Conservation (phyloP, 1,284 basidiomycete species). For the Ceratobasidium sp. region DNA sequence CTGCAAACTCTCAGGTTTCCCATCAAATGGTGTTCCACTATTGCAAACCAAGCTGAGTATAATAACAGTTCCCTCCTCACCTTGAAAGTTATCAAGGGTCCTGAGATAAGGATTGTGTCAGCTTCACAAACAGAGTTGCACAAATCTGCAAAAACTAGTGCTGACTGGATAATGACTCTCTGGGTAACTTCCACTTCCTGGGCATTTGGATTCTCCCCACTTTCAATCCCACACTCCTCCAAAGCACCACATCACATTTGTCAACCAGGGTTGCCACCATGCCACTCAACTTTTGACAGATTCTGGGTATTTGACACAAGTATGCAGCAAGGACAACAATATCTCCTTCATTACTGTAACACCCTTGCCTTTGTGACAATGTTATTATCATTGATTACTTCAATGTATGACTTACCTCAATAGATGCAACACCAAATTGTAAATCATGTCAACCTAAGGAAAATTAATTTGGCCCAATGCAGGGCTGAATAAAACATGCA, state of each 20-base stretch:
- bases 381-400: neutral
- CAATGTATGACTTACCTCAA: slow-evolving; percentile 54
- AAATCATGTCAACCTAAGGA: slow-evolving; percentile 69
- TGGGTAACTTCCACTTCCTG: slow-evolving; percentile 58
- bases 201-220: slow-evolving; percentile 47
- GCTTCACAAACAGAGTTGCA: slow-evolving; percentile 4
- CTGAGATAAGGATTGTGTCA: slow-evolving; percentile 46
- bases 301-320: slow-evolving; percentile 68
- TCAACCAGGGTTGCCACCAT: slow-evolving; percentile 68
- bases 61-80: slow-evolving; percentile 56
- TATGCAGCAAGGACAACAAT: slow-evolving; percentile 79
- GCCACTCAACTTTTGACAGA: slow-evolving; percentile 58
- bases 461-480: neutral
- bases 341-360: slow-evolving; percentile 65
- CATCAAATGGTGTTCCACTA: slow-evolving; percentile 52
- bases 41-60: slow-evolving; percentile 76
- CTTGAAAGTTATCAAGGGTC: slow-evolving; percentile 76
- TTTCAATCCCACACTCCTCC: slow-evolving; percentile 52
- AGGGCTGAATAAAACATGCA: neutral
- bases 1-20: neutral
- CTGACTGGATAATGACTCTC: slow-evolving; percentile 50
- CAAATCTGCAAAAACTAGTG: neutral
- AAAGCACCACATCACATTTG: slow-evolving; percentile 68
- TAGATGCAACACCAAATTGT: slow-evolving; percentile 71
- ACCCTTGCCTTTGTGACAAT: slow-evolving; percentile 57